Conservation (phyloP, 768 basidiomycete genomes). For the Psilocybe subaeruginosa region DNA sequence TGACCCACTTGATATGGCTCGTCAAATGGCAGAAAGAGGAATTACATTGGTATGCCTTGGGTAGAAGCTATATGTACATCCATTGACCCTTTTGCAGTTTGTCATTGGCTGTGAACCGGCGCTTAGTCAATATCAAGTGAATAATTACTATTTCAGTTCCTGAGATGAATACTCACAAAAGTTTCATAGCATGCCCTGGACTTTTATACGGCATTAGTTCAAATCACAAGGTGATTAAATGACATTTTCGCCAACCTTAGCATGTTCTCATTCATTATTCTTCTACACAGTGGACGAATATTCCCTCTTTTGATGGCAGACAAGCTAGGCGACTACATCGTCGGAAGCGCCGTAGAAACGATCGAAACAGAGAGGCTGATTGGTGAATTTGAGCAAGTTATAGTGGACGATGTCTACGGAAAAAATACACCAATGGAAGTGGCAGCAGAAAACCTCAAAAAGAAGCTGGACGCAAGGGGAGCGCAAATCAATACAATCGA, state of each 20-base stretch:
- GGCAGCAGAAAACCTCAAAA: conserved; percentile 25
- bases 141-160: not conserved
- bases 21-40: conserved; percentile 51
- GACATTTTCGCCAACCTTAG: not conserved
- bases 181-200: conserved; percentile 26
- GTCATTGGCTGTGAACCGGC: conserved; percentile 59
- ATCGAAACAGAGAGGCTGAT: conserved; percentile 32
- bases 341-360: conserved; percentile 32
- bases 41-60: conserved; percentile 48
- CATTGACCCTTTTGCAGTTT: conserved; percentile 36
- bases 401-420: conserved; percentile 30
- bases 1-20: conserved; percentile 31
- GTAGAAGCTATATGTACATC: not conserved
- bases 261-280: not conserved
- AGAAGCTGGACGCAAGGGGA: conserved; percentile 20
- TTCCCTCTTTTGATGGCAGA: conserved; percentile 31
- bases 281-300: conserved; percentile 23
- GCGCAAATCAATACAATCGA: conserved; percentile 27
- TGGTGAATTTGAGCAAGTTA: conserved; percentile 26
- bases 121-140: conserved; percentile 23
- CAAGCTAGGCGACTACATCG: conserved; percentile 32
- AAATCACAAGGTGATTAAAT: conserved; percentile 24
- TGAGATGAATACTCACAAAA: not conserved
- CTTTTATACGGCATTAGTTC: conserved; percentile 30
- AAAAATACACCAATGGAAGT: conserved; percentile 24